Base-by-base conservation (phyloP, 2,329 filamentous ascomycete genomes). In the Nemania sp. region DNA sequence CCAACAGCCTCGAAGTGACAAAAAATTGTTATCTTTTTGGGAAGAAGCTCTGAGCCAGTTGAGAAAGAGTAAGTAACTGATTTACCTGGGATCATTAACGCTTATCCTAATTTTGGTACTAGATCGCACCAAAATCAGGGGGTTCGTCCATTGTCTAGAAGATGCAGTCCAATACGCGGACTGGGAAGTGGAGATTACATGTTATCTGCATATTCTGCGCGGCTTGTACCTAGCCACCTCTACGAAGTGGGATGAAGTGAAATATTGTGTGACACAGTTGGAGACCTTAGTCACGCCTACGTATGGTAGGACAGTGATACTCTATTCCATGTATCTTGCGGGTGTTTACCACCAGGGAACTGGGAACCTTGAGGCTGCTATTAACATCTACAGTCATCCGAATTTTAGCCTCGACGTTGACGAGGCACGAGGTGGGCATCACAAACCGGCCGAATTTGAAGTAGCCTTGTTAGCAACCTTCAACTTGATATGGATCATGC, bases 311-410 rank as follows among this genome's bases (percentile, higher is more conserved):
- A 83, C 83, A 1, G 84, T 89, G 41, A 78, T 79, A 26, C 81
- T 88, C 38, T 83, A 92, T 52, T 84, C 88, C 6, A 82, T 88
- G 51, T 98, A 98, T 78, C 87, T 97, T 20, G 84, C 86, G 0
- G 94, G 92, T 0, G 87, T 92, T 7, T 91, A 93, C 73, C 84
- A 89, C 60, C 95, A 98, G 81, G 92, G 91, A 20, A 90, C 86
- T 5, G 94, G 93, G 18, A 86, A 93, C 70, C 84, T 96, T 1
- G 82, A 87, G n/a, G 81, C 82, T 1, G 94, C 95, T 3, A 81
- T 94, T 15, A 73, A 82, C 3, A 85, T 90, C 10, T 97, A 93
- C 79, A 85, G 87, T 67, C 86, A 89, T 47, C 81, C 85, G 1
- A 80, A 82, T 20, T 89, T 97, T 72, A 81, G 82, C 1, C 79